Evolutionary conservation across 108 stramenopile genomes (phyloP).

Genomic region (Heterococcus sp.): DNA sequence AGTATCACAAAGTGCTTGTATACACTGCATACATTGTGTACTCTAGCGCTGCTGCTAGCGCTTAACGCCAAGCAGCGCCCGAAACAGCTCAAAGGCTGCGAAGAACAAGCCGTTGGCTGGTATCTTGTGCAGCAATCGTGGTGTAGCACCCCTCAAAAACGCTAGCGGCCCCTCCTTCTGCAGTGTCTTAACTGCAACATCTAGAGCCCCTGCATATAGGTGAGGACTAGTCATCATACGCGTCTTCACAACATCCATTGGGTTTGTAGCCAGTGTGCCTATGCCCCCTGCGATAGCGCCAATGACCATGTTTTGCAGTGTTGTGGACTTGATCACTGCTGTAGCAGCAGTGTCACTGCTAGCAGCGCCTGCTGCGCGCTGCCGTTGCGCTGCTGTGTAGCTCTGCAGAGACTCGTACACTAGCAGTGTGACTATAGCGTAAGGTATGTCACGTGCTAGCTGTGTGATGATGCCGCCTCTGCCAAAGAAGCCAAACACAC

Average conservation of each 20-base stretch:
- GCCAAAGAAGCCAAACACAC: slow-evolving; percentile 74
- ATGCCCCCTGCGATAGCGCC: slow-evolving; percentile 85
- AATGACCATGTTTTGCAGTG: slow-evolving; percentile 70
- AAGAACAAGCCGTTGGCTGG: slow-evolving; percentile 93
- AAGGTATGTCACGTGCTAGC: slow-evolving; percentile 90
- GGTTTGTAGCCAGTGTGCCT: slow-evolving; percentile 81
- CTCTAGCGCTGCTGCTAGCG: too few species aligned
- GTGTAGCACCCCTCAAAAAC: slow-evolving; percentile 71
- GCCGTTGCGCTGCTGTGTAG: not conserved
- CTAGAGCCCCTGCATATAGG: slow-evolving; percentile 32
- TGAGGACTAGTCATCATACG: slow-evolving; percentile 71
- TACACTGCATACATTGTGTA: too few species aligned
- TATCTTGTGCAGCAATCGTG: slow-evolving; percentile 85
- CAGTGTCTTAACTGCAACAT: slow-evolving; percentile 35
- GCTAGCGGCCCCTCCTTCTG: slow-evolving; percentile 51
- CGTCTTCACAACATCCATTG: slow-evolving; percentile 89
- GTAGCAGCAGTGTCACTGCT: too few species aligned
- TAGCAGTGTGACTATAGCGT: slow-evolving; percentile 85
- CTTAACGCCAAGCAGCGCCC: slow-evolving; percentile 66
- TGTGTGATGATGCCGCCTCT: slow-evolving; percentile 77
- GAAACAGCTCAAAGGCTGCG: slow-evolving; percentile 86
- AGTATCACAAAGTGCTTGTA: too few species aligned
- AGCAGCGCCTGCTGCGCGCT: not conserved
- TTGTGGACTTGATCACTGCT: slow-evolving; percentile 18
- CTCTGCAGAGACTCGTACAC: slow-evolving; percentile 81